A percentile compares a stretch with the other conserved stretches of the same genome.
Conservation (phyloP, 1,284 basidiomycete species). For the Melampsora abietis-canadensis region DNA sequence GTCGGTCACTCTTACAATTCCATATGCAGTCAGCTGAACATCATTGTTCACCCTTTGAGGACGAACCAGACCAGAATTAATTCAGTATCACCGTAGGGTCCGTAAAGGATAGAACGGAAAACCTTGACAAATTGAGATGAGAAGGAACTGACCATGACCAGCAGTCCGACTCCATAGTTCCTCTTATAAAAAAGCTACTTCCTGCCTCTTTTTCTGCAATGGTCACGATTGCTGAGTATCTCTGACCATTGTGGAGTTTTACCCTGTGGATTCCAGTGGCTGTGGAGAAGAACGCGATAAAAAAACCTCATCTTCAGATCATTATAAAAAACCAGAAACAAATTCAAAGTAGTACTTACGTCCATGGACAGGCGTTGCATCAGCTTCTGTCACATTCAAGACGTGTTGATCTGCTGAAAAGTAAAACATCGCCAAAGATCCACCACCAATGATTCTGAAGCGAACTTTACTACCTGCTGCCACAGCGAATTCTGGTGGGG, state of each 20-base stretch:
- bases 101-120: not conserved
- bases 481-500: constrained; percentile 51
- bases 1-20: not conserved
- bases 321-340: not conserved
- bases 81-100: not conserved
- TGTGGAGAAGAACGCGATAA: not conserved
- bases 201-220: constrained; percentile 22
- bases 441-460: constrained; percentile 60
- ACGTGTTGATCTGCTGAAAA: constrained; percentile 47
- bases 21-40: constrained; percentile 5
- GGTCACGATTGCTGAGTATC: constrained; percentile 27
- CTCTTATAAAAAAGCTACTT: constrained; percentile 24
- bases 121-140: too few relatives aligned
- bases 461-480: constrained; percentile 54
- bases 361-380: constrained; percentile 2
- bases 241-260: constrained; percentile 23
- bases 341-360: not conserved
- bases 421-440: constrained; percentile 50
- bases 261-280: constrained; percentile 10
- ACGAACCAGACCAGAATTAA: not conserved
- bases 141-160: constrained; percentile 1
- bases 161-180: constrained; percentile 30
- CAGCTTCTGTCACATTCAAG: constrained; percentile 37
- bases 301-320: not conserved
- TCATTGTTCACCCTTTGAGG: constrained; percentile 3